Evolutionary conservation across 2,329 filamentous ascomycete genomes (phyloP).

Genomic region (Exophiala spinifera): DNA sequence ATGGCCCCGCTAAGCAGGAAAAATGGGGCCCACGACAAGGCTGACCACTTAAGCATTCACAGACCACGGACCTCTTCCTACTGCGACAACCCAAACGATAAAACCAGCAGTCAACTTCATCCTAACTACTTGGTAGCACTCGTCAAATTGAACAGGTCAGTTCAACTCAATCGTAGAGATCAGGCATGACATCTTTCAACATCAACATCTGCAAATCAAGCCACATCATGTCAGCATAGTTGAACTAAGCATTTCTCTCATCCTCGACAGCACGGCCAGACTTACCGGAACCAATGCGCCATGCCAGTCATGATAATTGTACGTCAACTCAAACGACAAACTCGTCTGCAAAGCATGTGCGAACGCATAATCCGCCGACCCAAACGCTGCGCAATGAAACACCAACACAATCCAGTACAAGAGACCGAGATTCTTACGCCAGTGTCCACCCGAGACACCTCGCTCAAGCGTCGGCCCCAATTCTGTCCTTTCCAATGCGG

Average conservation of each 20-base stretch:
- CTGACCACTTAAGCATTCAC: too few relatives aligned
- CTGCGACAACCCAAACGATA: too few relatives aligned
- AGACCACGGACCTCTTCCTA: too few relatives aligned
- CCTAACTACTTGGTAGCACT: too few relatives aligned
- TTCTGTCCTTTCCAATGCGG: slow-evolving; percentile 11
- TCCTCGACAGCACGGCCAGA: too few relatives aligned
- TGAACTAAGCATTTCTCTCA: too few relatives aligned
- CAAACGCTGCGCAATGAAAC: slow-evolving; percentile 16
- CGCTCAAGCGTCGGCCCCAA: background rate
- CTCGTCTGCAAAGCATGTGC: slow-evolving; percentile 6
- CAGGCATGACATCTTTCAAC: slow-evolving; percentile 7
- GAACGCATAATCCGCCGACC: slow-evolving; percentile 10
- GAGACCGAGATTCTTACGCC: slow-evolving; percentile 14
- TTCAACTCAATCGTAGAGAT: background rate
- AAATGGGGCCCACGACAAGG: too few relatives aligned
- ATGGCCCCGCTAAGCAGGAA: too few relatives aligned
- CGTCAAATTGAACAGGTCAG: too few relatives aligned
- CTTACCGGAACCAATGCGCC: slow-evolving; percentile 8
- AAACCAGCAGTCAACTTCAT: too few relatives aligned
- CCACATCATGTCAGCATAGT: background rate
- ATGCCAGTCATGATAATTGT: slow-evolving; percentile 16
- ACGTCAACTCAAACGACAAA: slow-evolving; percentile 14
- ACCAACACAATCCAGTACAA: slow-evolving; percentile 17
- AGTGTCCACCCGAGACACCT: background rate
- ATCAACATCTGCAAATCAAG: slow-evolving; percentile 8